Evolutionary conservation across 495 filamentous ascomycete genomes (phyloP).

Genomic region (Glarea lozoyensis): DNA sequence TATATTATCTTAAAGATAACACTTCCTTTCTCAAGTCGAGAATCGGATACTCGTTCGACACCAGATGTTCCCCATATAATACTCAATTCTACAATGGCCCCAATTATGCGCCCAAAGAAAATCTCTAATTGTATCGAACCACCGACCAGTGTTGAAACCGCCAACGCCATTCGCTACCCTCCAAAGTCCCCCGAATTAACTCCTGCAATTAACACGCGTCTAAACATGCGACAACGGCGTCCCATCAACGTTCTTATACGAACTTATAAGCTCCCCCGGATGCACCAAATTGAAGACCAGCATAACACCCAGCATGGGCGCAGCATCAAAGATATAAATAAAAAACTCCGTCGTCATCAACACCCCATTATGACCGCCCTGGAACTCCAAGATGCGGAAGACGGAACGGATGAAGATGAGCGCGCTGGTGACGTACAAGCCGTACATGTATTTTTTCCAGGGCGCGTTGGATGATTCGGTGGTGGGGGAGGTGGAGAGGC

Average conservation of each 20-base stretch:
- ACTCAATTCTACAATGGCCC: too few species aligned
- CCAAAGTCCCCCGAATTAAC: too few species aligned
- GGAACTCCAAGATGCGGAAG: constrained; percentile 54
- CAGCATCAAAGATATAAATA: constrained; percentile 54
- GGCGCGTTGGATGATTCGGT: constrained; percentile 10
- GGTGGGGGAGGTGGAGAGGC: constrained; percentile 9
- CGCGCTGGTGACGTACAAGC: constrained; percentile 39
- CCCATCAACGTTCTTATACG: not conserved
- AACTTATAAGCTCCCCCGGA: constrained; percentile 15
- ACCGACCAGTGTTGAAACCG: too few species aligned
- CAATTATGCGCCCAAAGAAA: too few species aligned
- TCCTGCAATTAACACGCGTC: too few species aligned
- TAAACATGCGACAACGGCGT: too few species aligned
- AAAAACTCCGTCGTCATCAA: constrained; percentile 43
- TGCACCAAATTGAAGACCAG: constrained; percentile 37
- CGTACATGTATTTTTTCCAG: constrained; percentile 38
- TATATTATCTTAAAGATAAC: too few species aligned
- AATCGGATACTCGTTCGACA: too few species aligned
- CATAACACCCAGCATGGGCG: constrained; percentile 46
- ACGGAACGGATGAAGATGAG: constrained; percentile 52
- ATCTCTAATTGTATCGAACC: too few species aligned
- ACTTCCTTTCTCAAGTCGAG: too few species aligned
- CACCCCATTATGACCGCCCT: constrained; percentile 40
- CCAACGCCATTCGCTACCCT: too few species aligned
- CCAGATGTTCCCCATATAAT: too few species aligned